Conservation (phyloP, 768 basidiomycete species). For the Butyriboletus loyo region DNA sequence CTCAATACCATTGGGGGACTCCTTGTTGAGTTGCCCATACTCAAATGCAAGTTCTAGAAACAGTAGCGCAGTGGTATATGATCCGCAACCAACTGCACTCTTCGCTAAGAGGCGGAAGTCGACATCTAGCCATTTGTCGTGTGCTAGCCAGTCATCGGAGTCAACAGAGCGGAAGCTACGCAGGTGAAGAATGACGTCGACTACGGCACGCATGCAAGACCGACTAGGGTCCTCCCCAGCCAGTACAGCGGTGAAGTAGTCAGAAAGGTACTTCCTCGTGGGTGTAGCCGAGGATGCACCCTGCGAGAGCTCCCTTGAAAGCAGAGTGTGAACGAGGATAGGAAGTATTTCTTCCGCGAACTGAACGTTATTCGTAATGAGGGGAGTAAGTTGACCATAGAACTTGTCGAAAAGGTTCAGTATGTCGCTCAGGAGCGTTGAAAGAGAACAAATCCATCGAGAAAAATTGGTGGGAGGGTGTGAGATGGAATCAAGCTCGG, state of each 20-base stretch:
- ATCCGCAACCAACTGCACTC: conserved; percentile 73
- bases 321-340: conserved; percentile 65
- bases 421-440: conserved; percentile 55
- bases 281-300: neutral
- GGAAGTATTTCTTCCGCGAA: conserved; percentile 74
- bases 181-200: conserved; percentile 77
- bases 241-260: conserved; percentile 27
- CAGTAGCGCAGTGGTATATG: conserved; percentile 86
- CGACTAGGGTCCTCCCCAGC: conserved; percentile 28
- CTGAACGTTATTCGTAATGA: conserved; percentile 50
- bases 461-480: conserved; percentile 49
- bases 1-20: conserved; percentile 43
- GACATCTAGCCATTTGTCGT: conserved; percentile 80
- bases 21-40: conserved; percentile 30
- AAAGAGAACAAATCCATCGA: conserved; percentile 60
- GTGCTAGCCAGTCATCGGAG: conserved; percentile 41
- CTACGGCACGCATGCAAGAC: conserved; percentile 56
- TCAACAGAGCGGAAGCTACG: conserved; percentile 55
- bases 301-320: conserved; percentile 36
- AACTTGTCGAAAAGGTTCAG: conserved; percentile 56
- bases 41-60: conserved; percentile 82
- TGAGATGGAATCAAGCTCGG: conserved; percentile 32
- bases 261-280: conserved; percentile 20
- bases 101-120: conserved; percentile 69
- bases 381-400: conserved; percentile 62